Evolutionary conservation across 2,329 filamentous ascomycete genomes (phyloP).

Genomic region (Alternaria brassicicola): DNA sequence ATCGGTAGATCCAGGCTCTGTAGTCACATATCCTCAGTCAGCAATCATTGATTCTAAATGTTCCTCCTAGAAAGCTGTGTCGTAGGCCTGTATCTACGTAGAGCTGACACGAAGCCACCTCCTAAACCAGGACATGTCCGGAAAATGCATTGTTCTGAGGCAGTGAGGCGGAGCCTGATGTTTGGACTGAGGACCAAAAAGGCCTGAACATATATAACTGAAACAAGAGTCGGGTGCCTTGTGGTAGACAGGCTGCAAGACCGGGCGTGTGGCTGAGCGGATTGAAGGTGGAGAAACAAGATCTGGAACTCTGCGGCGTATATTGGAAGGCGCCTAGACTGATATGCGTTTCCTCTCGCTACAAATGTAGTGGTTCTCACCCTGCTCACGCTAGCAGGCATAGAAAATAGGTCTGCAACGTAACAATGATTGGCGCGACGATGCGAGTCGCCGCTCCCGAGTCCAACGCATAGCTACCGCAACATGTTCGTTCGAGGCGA

Average conservation of each 20-base stretch:
- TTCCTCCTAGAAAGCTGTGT: neutral
- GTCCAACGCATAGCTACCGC: neutral
- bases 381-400: neutral
- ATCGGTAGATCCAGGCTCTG: neutral
- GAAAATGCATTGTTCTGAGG: constrained; percentile 3
- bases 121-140: neutral
- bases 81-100: neutral
- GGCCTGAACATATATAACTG: neutral
- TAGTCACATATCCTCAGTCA: neutral
- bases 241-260: neutral
- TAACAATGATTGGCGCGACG: constrained; percentile 1
- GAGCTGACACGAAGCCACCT: neutral
- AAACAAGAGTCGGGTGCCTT: neutral
- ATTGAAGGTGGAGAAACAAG: neutral
- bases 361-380: neutral
- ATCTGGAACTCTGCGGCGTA: neutral
- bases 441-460: neutral
- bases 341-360: neutral
- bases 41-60: neutral
- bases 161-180: neutral
- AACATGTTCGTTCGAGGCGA: neutral
- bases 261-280: neutral
- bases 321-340: neutral
- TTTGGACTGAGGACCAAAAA: neutral
- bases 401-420: neutral